Conservation (phyloP, 768 basidiomycete genomes). For the Galerina marginata region DNA sequence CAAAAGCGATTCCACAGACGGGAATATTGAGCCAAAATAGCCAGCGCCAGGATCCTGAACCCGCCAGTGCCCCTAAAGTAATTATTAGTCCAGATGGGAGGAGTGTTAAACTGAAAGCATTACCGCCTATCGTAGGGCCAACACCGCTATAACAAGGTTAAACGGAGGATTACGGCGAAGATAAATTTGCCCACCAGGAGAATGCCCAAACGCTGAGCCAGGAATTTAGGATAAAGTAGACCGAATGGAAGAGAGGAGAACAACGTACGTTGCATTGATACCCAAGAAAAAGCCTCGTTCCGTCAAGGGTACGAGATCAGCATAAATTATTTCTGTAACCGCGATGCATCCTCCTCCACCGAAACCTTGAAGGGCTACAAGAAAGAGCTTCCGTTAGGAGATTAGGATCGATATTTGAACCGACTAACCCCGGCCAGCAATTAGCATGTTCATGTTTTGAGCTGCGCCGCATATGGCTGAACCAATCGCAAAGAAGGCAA, state of each 20-base stretch:
- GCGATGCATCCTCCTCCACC: constrained; percentile 10
- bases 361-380: constrained; percentile 12
- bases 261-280: constrained; percentile 10
- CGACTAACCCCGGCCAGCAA: constrained; percentile 5
- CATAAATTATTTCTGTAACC: constrained; percentile 11
- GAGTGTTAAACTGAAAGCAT: neutral
- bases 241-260: neutral
- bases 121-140: constrained; percentile 10
- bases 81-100: neutral
- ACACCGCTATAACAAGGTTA: constrained; percentile 5
- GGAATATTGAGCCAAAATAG: constrained; percentile 13
- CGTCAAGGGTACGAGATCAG: constrained; percentile 10
- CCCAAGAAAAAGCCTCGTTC: constrained; percentile 11
- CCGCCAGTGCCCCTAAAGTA: constrained; percentile 4
- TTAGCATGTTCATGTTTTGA: constrained; percentile 11
- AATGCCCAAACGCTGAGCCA: neutral
- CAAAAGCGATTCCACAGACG: constrained; percentile 5
- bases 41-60: constrained; percentile 10
- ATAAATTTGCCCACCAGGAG: neutral
- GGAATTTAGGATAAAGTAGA: neutral
- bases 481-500: constrained; percentile 2
- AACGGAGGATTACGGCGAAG: no score
- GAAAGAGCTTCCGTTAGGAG: no score
- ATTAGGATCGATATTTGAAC: neutral
- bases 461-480: constrained; percentile 10